These are phyloP conservation scores for Lentinula edodes DNA, from an alignment of 768 basidiomycete species.

Conservation along the genomic window DNA sequence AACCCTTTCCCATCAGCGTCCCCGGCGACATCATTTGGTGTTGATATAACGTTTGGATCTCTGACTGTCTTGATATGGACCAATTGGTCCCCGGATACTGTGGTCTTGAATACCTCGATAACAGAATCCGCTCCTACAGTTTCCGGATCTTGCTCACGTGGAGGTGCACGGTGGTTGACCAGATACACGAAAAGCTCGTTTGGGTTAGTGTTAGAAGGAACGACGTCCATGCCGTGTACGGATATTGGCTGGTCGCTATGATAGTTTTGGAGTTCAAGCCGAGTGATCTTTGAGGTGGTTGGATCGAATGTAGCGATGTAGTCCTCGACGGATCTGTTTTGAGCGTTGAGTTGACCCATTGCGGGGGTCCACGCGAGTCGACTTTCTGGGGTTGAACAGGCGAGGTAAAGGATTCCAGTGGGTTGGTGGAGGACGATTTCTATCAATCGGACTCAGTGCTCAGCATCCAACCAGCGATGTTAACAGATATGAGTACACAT, in stretches of 20 bases:
- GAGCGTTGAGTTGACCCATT: conserved; percentile 23
- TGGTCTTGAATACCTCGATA: conserved; percentile 64
- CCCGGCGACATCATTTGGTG: conserved; percentile 74
- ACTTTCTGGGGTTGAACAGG: conserved; percentile 49
- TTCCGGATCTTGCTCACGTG: conserved; percentile 25
- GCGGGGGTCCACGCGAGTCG: conserved; percentile 52
- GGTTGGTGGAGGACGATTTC: conserved; percentile 57
- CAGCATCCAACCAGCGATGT: not conserved
- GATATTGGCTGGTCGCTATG: conserved; percentile 38
- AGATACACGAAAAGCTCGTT: conserved; percentile 56
- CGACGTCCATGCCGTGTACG: conserved; percentile 67
- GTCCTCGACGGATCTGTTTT: conserved; percentile 38
- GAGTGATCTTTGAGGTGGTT: conserved; percentile 34
- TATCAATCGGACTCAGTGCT: conserved; percentile 22
- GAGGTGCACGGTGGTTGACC: conserved; percentile 64
- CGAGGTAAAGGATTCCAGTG: conserved; percentile 53
- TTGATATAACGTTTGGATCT: conserved; percentile 42
- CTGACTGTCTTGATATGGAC: conserved; percentile 54
- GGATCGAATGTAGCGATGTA: conserved; percentile 60
- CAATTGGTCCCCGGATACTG: conserved; percentile 34
- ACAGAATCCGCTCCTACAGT: conserved; percentile 63
- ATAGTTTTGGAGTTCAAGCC: conserved; percentile 37
- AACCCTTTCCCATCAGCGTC: conserved; percentile 57
- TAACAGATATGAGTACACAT: conserved; percentile 18
- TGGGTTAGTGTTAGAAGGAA: conserved; percentile 42